phyloP scores from a whole-genome alignment of 225 moss, liverwort and hornwort genomes.

The Climacium dendroides region DNA sequence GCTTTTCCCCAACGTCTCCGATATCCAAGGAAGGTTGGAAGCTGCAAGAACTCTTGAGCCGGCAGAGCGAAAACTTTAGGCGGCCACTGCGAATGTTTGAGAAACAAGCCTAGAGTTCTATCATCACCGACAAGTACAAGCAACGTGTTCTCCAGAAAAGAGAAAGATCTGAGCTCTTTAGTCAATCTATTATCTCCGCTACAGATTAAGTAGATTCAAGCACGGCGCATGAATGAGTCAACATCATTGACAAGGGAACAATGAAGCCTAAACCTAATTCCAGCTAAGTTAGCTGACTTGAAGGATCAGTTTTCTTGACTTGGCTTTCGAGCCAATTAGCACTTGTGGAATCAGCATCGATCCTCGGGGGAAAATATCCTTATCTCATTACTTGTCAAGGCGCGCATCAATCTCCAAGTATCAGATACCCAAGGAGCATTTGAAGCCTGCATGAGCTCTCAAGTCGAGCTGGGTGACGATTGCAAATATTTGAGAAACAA shows the following conservation, averaged over 20 bases:
- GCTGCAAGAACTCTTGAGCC: slow-evolving; percentile 10
- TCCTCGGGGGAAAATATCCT: not conserved
- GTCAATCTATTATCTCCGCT: not conserved
- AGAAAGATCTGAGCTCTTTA: too few species aligned
- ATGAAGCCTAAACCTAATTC: not conserved
- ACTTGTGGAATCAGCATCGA: not conserved
- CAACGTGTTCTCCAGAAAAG: not conserved
- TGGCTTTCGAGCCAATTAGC: not conserved
- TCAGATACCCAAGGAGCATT: not conserved
- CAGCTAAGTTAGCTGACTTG: too few species aligned
- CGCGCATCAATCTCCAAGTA: not conserved
- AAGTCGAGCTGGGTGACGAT: slow-evolving; percentile 12
- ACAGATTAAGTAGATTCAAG: not conserved
- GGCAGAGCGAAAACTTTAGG: slow-evolving; percentile 19
- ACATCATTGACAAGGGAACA: not conserved
- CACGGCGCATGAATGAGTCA: not conserved
- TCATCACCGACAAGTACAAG: not conserved
- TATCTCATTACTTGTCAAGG: not conserved
- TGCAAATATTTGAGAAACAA: slow-evolving; percentile 38
- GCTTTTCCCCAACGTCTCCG: not conserved
- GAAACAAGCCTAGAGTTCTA: slow-evolving; percentile 42
- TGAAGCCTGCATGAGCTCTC: slow-evolving; percentile 10
- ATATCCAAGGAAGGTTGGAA: not conserved
- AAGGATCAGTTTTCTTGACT: not conserved
- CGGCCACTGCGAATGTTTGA: slow-evolving; percentile 85